Base-by-base conservation (phyloP, 192 early-diverging fungal species). In the Endogone sp. region DNA sequence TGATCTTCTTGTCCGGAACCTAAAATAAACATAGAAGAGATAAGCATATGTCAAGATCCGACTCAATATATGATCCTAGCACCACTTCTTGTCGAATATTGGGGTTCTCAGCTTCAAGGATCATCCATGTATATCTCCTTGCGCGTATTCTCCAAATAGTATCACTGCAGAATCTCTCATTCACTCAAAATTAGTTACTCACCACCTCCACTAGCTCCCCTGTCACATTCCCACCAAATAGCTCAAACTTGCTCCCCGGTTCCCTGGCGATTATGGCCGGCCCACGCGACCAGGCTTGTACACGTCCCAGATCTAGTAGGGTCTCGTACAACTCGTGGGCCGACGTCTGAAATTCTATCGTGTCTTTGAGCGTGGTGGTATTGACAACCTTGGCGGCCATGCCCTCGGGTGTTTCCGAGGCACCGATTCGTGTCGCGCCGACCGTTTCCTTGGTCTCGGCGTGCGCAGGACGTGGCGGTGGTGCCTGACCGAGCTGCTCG, bases 181-280 rank as follows among this genome's bases (percentile, higher is more conserved):
- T 49, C 37, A 11, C 37, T 49, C 37, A 49, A 49, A 16, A 49
- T 49, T 49, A 49, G 23, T 29, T 29, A 62, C 76, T 68, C 71
- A 88, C 91, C 60, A 94, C 66, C 79, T 92, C 89, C 30, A 85
- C 75, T 64, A 93, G 81, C 68, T 81, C 84, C 26, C 95, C 96
- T 20, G 86, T 86, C 55, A 97, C 89, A 71, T 95, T 93, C 21
- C 94, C 96, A 61, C 84, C 92, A 86, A 98, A 96, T 56, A 97
- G 76, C 67, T 79, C 81, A 79, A 93, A 95, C 63, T 71, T 65
- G 24, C 80, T 67, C 23, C 91, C 91, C 29, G 84, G 83, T 37
- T 69, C 31, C 31, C 60, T 62, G 1, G 65, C 55, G 4, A 76
- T 60, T 56, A 68, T 68, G 60, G 81, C 84, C 25, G 84, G 69